These are phyloP conservation scores for Vaccinium myrtillus DNA, from an alignment of 148 eudicot genomes.

Conservation along the genomic window DNA sequence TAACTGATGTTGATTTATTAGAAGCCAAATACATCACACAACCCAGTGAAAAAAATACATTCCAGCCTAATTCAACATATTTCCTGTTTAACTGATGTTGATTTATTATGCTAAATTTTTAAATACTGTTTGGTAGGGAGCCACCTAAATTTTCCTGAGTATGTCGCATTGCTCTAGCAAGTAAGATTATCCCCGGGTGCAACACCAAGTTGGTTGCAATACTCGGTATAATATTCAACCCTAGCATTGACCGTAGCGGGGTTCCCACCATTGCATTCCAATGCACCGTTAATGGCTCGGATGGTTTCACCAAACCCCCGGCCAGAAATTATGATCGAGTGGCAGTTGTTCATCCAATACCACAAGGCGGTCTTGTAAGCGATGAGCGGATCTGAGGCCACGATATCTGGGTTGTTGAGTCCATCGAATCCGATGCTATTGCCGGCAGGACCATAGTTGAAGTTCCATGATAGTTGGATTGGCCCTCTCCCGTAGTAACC, in stretches of 20 bases:
- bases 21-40: not conserved
- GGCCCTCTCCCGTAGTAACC: slow-evolving; percentile 69
- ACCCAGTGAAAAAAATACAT: not conserved
- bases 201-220: slow-evolving; percentile 50
- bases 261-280: slow-evolving; percentile 47
- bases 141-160: not conserved
- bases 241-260: slow-evolving; percentile 25
- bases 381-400: slow-evolving; percentile 38
- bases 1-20: not conserved
- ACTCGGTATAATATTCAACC: slow-evolving; percentile 34
- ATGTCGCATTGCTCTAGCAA: slow-evolving; percentile 17
- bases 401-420: slow-evolving; percentile 40
- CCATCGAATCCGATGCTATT: slow-evolving; percentile 41
- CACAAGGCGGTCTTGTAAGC: slow-evolving; percentile 61
- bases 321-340: slow-evolving; percentile 31
- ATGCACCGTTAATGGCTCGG: slow-evolving; percentile 41
- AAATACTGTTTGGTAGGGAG: no score
- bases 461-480: slow-evolving; percentile 56
- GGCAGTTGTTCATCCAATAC: slow-evolving; percentile 54
- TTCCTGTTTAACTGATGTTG: not conserved
- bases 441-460: slow-evolving; percentile 59
- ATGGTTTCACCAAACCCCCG: slow-evolving; percentile 66
- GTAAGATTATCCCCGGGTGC: slow-evolving; percentile 29
- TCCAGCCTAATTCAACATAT: no score
- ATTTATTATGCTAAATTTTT: no score